A percentile compares a stretch with the other conserved stretches of the same genome.
Conservation (phyloP, 192 early-diverging fungal species). For the Mortierella alpina region DNA sequence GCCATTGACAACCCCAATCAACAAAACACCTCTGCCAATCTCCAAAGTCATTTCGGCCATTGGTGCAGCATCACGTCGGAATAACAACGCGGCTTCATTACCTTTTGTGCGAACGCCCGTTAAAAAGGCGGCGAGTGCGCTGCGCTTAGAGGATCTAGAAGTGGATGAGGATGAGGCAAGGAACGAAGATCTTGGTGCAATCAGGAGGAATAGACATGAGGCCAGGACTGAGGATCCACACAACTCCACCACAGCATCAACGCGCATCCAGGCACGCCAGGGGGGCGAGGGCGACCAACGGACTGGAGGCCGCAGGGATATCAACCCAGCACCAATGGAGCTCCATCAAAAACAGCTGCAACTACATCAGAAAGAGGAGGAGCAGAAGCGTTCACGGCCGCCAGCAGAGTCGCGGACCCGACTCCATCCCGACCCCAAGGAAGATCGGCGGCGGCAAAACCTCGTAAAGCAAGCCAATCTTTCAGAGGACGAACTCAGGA, state of each 20-base stretch:
- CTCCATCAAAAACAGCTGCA: neutral
- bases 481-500: constrained; percentile 1
- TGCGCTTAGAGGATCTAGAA: constrained; percentile 27
- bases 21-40: constrained; percentile 37
- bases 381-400: neutral
- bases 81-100: constrained; percentile 8
- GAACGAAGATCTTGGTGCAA: neutral
- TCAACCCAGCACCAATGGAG: neutral
- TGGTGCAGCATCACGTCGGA: constrained; percentile 43
- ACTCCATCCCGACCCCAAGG: constrained; percentile 7
- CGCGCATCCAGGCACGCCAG: too few species aligned
- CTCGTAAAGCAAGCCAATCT: constrained; percentile 10
- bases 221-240: neutral
- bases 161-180: neutral
- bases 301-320: neutral
- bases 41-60: constrained; percentile 43
- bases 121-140: constrained; percentile 8
- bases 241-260: neutral
- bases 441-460: constrained; percentile 4
- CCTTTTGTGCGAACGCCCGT: constrained; percentile 39
- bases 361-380: neutral
- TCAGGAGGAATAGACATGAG: neutral
- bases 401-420: neutral
- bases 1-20: constrained; percentile 3
- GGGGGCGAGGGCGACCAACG: neutral